Percentiles rank a stretch among this genome's conserved stretches.
Conservation (phyloP, 164 flowering plant species). For the Sedum album region DNA sequence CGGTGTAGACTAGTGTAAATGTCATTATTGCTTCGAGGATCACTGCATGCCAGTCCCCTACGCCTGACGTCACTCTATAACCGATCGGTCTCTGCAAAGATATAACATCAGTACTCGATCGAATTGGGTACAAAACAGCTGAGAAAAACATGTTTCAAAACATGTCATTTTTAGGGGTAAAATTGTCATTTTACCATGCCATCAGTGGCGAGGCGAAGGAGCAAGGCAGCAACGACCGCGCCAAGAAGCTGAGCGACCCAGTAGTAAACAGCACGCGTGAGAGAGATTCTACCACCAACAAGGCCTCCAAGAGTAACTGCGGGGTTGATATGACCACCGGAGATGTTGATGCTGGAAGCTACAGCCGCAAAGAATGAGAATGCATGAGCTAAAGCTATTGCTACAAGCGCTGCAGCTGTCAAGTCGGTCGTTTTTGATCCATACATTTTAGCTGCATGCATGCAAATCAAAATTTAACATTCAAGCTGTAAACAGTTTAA, state of each 20-base stretch:
- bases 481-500: background rate
- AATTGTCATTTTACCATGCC: constrained; percentile 38
- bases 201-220: constrained; percentile 42
- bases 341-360: constrained; percentile 40
- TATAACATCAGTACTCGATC: background rate
- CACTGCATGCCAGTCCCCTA: constrained; percentile 28
- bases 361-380: constrained; percentile 52
- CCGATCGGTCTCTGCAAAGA: constrained; percentile 44
- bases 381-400: constrained; percentile 53
- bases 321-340: too few species aligned
- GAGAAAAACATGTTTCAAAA: too few species aligned
- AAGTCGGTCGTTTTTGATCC: constrained; percentile 11
- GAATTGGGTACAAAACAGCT: background rate
- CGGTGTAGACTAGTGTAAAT: constrained; percentile 47
- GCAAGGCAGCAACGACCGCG: constrained; percentile 45
- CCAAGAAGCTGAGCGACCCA: constrained; percentile 78
- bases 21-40: constrained; percentile 53
- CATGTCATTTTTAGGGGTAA: too few species aligned
- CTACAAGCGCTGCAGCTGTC: constrained; percentile 24
- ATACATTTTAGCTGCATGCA: constrained; percentile 2
- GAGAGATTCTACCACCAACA: constrained; percentile 55
- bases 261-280: constrained; percentile 50
- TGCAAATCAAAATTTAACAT: background rate
- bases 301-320: constrained; percentile 71
- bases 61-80: constrained; percentile 28